Evolutionary conservation across 2,329 filamentous ascomycete genomes (phyloP).

Genomic region (Monosporascus sp.): DNA sequence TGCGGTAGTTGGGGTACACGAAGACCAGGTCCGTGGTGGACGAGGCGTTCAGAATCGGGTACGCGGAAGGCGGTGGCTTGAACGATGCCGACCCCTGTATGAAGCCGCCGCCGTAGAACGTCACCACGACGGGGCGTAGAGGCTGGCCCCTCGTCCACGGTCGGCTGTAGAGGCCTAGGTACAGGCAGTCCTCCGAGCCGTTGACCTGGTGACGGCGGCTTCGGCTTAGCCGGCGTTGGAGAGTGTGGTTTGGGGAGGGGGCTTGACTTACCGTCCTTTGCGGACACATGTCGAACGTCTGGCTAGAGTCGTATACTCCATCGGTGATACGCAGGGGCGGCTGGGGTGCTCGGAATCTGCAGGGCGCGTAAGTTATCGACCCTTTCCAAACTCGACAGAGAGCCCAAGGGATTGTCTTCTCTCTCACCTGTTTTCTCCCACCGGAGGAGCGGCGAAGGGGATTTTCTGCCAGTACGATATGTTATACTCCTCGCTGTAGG

Average conservation of each 20-base stretch:
- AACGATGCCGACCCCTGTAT: conserved; percentile 52
- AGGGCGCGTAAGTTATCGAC: not conserved
- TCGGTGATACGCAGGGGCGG: conserved; percentile 42
- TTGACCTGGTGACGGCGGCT: conserved; percentile 29
- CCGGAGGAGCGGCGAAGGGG: conserved; percentile 54
- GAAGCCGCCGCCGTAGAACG: conserved; percentile 58
- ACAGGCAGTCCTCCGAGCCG: conserved; percentile 55
- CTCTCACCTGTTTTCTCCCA: conserved; percentile 38
- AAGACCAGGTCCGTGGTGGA: conserved; percentile 41
- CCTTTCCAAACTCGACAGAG: not conserved
- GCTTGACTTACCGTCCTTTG: conserved; percentile 42
- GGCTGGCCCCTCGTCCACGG: conserved; percentile 43
- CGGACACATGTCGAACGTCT: conserved; percentile 52
- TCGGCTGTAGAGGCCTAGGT: conserved; percentile 53
- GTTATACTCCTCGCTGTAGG: conserved; percentile 46
- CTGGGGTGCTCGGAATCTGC: conserved; percentile 54
- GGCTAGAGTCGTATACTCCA: conserved; percentile 48
- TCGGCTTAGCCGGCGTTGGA: not conserved
- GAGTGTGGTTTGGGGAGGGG: not conserved
- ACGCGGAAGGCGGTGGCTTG: conserved; percentile 48
- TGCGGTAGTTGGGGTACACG: conserved; percentile 46
- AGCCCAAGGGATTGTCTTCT: too few species aligned
- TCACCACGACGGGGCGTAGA: conserved; percentile 51
- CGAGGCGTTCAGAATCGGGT: conserved; percentile 52
- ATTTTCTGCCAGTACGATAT: conserved; percentile 56